Conservation (phyloP, 2,329 filamentous ascomycete genomes). For the Phaeoacremonium minimum region DNA sequence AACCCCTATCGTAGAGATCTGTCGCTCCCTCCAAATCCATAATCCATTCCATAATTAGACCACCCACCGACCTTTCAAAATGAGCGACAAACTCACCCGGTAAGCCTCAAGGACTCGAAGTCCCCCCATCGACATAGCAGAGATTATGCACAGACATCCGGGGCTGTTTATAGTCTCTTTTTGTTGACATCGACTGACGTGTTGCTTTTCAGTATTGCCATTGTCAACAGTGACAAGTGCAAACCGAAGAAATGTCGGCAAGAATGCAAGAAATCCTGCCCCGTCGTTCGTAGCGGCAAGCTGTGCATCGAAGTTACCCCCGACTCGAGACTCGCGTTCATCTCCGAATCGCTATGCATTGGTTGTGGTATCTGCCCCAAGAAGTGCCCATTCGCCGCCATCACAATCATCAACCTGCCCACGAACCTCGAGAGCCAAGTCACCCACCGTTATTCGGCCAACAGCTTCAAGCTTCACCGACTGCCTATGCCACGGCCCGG, state of each 20-base stretch:
- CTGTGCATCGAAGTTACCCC: constrained; percentile 91
- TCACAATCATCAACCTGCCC: constrained; percentile 99
- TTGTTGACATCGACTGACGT: constrained; percentile 11
- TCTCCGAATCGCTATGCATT: constrained; percentile 92
- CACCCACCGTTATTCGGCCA: constrained; percentile 97
- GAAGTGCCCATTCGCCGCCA: constrained; percentile 97
- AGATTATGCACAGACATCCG: background rate
- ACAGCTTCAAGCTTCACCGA: constrained; percentile 99
- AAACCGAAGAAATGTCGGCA: constrained; percentile 98
- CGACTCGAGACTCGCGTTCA: constrained; percentile 92
- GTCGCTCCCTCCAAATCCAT: too few relatives aligned
- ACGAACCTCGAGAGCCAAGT: constrained; percentile 98
- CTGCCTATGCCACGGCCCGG: constrained; percentile 93
- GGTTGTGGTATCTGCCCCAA: constrained; percentile 99
- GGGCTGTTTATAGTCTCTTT: background rate
- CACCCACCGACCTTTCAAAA: too few relatives aligned
- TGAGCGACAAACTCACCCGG: constrained; percentile 95
- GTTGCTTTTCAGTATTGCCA: constrained; percentile 78
- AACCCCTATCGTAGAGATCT: too few relatives aligned
- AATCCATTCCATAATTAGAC: too few relatives aligned
- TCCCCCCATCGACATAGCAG: background rate
- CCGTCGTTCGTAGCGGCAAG: constrained; percentile 87
- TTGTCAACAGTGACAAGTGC: constrained; percentile 98
- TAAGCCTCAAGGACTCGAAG: constrained; percentile 33
- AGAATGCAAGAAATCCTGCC: constrained; percentile 98